Evolutionary conservation across 257 asterid genomes (phyloP), one percentile per base, ranked within the genome.

Genomic region (Nyctanthes arbortristis): DNA sequence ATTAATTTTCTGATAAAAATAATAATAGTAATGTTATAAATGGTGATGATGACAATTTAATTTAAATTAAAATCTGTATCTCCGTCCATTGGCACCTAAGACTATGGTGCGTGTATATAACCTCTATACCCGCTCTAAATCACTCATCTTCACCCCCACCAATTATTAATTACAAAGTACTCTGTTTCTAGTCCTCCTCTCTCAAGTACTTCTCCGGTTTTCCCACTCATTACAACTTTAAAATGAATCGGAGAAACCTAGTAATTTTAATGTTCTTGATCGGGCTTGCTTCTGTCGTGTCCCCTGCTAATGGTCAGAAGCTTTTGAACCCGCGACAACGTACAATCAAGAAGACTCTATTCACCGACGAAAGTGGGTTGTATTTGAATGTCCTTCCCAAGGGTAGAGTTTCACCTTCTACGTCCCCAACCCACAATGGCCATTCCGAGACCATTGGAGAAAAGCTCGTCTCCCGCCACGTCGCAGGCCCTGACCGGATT

Each of bases 391-490:
- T 82, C 54, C 85, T 84, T 14, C 87, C 88, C 1, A 82, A 84
- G 60, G 90, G 90, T 35, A 57, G 1, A n/a, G 82, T 78, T 11
- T 80, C 80, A 56, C 43, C 79, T 7, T 84, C 93, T 18, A 24
- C n/a, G n/a, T n/a, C 77, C 14, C 87, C 93, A 1, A 82, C 77
- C 85, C 82, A 78, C 75, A 80, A 66, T 68, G 87, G 90, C 43
- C 81, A 87, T 79, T 57, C 80, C 27, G 70, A 35, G 58, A 54
- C 71, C 63, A 63, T 61, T 12, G 81, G 78, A 16, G 73, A 80
- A 28, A 80, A 87, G 81, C 82, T 77, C 65, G 34, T 84, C 59
- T 69, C 76, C 61, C 81, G 85, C 71, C 87, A 82, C 81, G 84
- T 87, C 30, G 62, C 82, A 28, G 82, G 77, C 65, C 20, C 74